A percentile compares a stretch with the other conserved stretches of the same genome.
Conservation (phyloP, 2,329 filamentous ascomycete species). For the Akanthomyces lecanii region DNA sequence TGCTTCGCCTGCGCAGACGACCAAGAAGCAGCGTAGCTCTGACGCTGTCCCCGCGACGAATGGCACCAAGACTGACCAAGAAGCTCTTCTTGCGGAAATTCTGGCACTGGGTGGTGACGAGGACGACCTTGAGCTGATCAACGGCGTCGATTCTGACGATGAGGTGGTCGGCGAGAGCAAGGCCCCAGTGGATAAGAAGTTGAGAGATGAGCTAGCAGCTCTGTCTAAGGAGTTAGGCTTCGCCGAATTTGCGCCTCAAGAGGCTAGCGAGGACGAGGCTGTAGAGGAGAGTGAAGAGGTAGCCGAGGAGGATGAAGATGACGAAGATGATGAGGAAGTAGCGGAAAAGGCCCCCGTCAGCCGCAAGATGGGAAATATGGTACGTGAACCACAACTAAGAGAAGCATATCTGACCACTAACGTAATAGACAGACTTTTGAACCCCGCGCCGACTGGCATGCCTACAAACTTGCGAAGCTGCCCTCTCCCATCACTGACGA, state of each 20-base stretch:
- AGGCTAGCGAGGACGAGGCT: slow-evolving; percentile 36
- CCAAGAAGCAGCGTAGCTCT: slow-evolving; percentile 36
- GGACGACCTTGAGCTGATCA: slow-evolving; percentile 58
- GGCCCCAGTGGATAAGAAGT: slow-evolving; percentile 38
- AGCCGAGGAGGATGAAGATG: slow-evolving; percentile 29
- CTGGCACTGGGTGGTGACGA: slow-evolving; percentile 62
- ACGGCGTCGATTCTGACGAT: slow-evolving; percentile 43
- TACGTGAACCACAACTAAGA: slow-evolving; percentile 24
- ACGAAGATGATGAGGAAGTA: slow-evolving; percentile 25
- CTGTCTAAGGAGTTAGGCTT: slow-evolving; percentile 39
- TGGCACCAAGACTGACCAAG: slow-evolving; percentile 27
- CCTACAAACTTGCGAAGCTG: slow-evolving; percentile 39
- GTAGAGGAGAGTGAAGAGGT: slow-evolving; percentile 29
- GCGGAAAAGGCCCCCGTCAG: slow-evolving; percentile 29
- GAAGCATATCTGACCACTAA: slow-evolving; percentile 31
- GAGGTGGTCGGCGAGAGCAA: slow-evolving; percentile 29
- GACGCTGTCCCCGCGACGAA: slow-evolving; percentile 24
- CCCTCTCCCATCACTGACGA: slow-evolving; percentile 44
- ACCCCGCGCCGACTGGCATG: slow-evolving; percentile 56
- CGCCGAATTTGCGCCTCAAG: slow-evolving; percentile 30
- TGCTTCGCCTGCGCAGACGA: slow-evolving; percentile 30
- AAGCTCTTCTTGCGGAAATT: slow-evolving; percentile 57
- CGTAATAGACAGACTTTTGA: slow-evolving; percentile 47
- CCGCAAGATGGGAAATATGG: slow-evolving; percentile 33
- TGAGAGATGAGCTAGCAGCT: slow-evolving; percentile 34